A percentile compares a stretch with the other conserved stretches of the same genome.
Evolutionary conservation across 345 rosid genomes (phyloP).

Genomic region (Erysimum cheiranthoides): DNA sequence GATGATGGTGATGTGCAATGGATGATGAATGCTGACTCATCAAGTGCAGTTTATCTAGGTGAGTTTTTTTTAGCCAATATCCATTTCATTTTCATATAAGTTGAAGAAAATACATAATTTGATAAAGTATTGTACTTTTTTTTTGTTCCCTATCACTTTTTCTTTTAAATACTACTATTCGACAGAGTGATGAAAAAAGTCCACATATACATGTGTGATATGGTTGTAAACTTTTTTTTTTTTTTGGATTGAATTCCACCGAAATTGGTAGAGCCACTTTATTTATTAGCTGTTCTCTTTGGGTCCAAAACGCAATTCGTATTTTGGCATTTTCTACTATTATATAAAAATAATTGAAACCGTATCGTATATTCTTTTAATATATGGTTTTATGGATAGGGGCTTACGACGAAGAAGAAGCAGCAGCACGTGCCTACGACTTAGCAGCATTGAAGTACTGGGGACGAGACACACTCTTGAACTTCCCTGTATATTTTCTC

Average conservation of each 20-base stretch:
- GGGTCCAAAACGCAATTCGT: conserved; percentile 31
- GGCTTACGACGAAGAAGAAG: conserved; percentile 88
- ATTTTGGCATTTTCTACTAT: conserved; percentile 1
- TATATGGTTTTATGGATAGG: conserved; percentile 56
- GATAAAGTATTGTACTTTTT: conserved; percentile 5
- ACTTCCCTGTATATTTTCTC: conserved; percentile 69
- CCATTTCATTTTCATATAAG: not conserved
- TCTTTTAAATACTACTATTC: conserved; percentile 6
- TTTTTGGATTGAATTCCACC: conserved; percentile 43
- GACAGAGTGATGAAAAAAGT: conserved; percentile 41
- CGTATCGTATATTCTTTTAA: not conserved
- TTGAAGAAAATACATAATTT: not conserved
- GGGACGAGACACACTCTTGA: conserved; percentile 87
- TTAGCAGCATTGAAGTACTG: conserved; percentile 95
- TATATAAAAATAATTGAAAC: not conserved
- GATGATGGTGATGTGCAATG: conserved; percentile 46
- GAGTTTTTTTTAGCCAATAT: conserved; percentile 30
- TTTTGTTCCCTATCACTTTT: conserved; percentile 13
- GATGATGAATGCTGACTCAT: conserved; percentile 51
- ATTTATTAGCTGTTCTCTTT: conserved; percentile 38
- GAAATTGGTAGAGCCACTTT: conserved; percentile 37
- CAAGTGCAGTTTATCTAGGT: conserved; percentile 49
- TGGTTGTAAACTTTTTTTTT: conserved; percentile 33
- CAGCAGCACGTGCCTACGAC: conserved; percentile 96
- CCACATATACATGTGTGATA: conserved; percentile 39